Evolutionary conservation across 164 flowering plant species (phyloP).

Genomic region (Euptelea pleiosperma): DNA sequence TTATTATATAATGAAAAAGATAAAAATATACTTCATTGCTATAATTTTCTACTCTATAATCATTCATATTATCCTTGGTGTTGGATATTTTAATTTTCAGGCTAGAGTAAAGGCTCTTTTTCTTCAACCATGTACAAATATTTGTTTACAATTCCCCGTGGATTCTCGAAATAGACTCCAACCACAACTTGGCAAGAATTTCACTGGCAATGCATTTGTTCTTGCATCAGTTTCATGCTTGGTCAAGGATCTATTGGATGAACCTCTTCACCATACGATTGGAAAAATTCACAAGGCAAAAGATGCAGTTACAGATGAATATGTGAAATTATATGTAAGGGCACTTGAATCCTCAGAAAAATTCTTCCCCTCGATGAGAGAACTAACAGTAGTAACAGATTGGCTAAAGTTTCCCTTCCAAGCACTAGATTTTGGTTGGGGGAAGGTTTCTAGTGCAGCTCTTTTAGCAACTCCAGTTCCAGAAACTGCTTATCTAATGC

Average conservation of each 20-base stretch:
- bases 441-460: conserved; percentile 16
- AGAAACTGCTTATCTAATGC: conserved; percentile 26
- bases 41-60: not conserved
- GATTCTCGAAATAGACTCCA: conserved; percentile 18
- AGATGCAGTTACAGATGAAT: conserved; percentile 16
- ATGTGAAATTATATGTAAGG: conserved; percentile 14
- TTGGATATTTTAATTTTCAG: conserved; percentile 12
- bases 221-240: conserved; percentile 23
- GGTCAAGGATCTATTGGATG: conserved; percentile 18
- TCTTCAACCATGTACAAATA: conserved; percentile 18
- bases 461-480: conserved; percentile 24
- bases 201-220: conserved; percentile 30
- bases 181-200: conserved; percentile 21
- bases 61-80: not conserved
- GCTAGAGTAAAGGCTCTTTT: conserved; percentile 26
- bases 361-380: conserved; percentile 30
- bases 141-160: conserved; percentile 28
- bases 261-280: conserved; percentile 21
- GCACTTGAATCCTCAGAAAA: conserved; percentile 27
- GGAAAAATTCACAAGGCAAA: conserved; percentile 25
- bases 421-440: conserved; percentile 27
- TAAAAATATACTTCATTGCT: not conserved
- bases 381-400: conserved; percentile 23
- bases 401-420: conserved; percentile 25
- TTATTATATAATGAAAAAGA: no score